Evolutionary conservation across 257 asterid genomes (phyloP).

Genomic region (Gentiana macrophylla): DNA sequence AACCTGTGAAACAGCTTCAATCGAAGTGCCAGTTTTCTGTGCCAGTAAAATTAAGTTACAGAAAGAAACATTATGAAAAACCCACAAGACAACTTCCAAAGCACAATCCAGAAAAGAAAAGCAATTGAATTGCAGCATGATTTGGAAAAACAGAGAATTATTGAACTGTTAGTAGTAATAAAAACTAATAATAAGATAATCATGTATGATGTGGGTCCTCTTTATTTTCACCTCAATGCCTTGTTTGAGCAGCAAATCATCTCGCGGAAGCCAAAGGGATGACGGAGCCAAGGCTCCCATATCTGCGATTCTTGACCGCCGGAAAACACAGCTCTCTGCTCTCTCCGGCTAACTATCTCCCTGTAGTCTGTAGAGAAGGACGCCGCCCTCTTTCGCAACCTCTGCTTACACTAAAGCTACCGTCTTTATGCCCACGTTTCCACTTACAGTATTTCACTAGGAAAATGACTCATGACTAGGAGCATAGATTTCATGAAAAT

Average conservation of each 20-base stretch:
- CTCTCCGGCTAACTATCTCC: not conserved
- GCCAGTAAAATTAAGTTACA: not conserved
- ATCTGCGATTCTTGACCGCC: conserved; percentile 13
- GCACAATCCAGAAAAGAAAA: not conserved
- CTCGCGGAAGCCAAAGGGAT: conserved; percentile 45
- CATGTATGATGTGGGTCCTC: not conserved
- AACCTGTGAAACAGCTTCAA: too few species aligned
- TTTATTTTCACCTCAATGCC: conserved; percentile 51
- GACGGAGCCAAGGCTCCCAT: conserved; percentile 58
- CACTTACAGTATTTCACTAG: too few species aligned
- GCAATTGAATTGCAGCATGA: too few species aligned
- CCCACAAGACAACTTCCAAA: not conserved
- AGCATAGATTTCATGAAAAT: too few species aligned
- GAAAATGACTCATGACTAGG: too few species aligned
- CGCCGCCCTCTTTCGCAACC: not conserved
- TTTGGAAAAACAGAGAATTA: too few species aligned
- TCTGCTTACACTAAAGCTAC: not conserved
- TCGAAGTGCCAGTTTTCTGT: too few species aligned
- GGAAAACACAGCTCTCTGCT: not conserved
- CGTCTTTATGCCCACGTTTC: too few species aligned
- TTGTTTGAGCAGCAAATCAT: conserved; percentile 51
- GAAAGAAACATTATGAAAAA: conserved; percentile 1
- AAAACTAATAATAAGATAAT: not conserved
- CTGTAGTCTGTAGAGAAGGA: not conserved
- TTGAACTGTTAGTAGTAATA: not conserved